A percentile compares a stretch with the other conserved stretches of the same genome.
Evolutionary conservation across 2,329 filamentous ascomycete species (phyloP).

Genomic region (Stromatinia cepivora): DNA sequence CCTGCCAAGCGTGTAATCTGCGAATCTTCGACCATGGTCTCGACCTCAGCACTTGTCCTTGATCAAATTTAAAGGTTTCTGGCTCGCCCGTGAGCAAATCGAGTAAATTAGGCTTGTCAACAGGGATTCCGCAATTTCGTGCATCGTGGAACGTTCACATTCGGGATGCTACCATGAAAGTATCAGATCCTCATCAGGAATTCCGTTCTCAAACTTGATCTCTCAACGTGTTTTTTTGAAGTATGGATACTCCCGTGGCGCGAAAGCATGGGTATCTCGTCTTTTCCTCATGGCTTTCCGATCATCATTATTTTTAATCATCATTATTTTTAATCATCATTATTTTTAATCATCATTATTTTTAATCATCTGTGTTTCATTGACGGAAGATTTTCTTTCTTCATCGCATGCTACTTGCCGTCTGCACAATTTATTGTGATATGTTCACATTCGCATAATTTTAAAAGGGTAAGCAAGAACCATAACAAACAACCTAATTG

Average conservation of each 20-base stretch:
- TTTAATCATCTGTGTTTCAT: not conserved
- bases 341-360: no score
- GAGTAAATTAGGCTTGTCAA: not conserved
- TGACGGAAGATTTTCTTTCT: not conserved
- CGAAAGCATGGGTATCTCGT: constrained; percentile 1
- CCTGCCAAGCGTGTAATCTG: constrained; percentile 11
- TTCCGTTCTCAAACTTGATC: constrained; percentile 11
- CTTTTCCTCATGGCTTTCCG: not conserved
- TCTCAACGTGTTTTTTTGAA: constrained; percentile 17
- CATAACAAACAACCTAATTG: not conserved
- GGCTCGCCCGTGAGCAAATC: not conserved
- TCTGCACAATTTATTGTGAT: not conserved
- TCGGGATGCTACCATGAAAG: constrained; percentile 22
- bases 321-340: no score
- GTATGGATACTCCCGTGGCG: not conserved
- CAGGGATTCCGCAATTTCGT: constrained; percentile 21
- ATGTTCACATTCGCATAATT: not conserved
- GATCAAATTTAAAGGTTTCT: not conserved
- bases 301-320: not conserved
- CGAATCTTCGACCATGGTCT: constrained; percentile 15
- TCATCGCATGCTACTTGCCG: not conserved
- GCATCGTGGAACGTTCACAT: constrained; percentile 24
- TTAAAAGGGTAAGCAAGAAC: constrained; percentile 3
- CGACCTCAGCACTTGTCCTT: constrained; percentile 5
- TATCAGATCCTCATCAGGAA: constrained; percentile 18